Conservation (phyloP, 1,284 basidiomycete genomes). For the Macrocystidia cucumis region DNA sequence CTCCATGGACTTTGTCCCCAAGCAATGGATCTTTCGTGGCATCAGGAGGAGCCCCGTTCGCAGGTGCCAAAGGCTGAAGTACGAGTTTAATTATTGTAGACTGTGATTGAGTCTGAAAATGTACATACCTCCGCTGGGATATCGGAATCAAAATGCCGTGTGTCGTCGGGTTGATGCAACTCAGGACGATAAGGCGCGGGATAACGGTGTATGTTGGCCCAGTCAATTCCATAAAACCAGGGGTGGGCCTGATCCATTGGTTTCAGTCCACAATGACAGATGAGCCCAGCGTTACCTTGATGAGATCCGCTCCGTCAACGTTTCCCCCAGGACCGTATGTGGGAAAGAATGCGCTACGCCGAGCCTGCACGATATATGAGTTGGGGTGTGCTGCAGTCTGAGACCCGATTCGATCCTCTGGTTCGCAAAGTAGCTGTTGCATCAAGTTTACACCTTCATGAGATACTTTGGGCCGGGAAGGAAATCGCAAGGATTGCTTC, state of each 20-base stretch:
- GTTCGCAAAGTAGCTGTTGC: conserved; percentile 85
- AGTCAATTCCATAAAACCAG: conserved; percentile 86
- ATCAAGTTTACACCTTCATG: conserved; percentile 85
- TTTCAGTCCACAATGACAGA: conserved; percentile 4
- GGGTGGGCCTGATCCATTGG: conserved; percentile 55
- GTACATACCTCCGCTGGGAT: conserved; percentile 80
- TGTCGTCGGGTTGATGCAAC: conserved; percentile 74
- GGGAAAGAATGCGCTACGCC: conserved; percentile 68
- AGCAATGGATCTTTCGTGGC: conserved; percentile 86
- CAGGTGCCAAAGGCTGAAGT: conserved; percentile 80
- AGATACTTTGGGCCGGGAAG: conserved; percentile 76
- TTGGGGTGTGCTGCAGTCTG: conserved; percentile 53
- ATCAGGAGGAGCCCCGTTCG: conserved; percentile 77
- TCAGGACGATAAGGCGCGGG: conserved; percentile 86
- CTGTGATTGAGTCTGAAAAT: conserved; percentile 14
- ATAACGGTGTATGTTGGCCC: conserved; percentile 72
- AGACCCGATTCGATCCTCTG: conserved; percentile 87
- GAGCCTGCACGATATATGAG: conserved; percentile 61
- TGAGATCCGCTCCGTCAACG: conserved; percentile 79
- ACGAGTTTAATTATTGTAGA: conserved; percentile 17
- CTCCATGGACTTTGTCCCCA: conserved; percentile 77
- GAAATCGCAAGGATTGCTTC: conserved; percentile 84
- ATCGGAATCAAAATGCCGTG: conserved; percentile 87
- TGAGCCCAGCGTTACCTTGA: conserved; percentile 66
- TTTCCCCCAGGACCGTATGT: conserved; percentile 36